Base-by-base conservation (phyloP, 768 basidiomycete genomes). In the Russula earlei region DNA sequence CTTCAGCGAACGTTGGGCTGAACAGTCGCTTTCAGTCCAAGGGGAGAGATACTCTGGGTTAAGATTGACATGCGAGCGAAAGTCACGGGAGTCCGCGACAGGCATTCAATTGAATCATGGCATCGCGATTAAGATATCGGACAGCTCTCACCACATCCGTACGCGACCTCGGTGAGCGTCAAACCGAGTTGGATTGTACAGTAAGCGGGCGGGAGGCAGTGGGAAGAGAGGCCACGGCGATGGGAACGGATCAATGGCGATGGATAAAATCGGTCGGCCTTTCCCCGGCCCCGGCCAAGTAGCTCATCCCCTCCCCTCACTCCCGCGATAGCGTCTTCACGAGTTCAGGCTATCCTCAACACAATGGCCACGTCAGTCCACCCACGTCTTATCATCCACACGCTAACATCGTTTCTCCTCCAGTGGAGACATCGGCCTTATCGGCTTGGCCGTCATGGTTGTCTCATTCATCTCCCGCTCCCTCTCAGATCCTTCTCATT, bases 361-460 rank as follows among this genome's bases (percentile, higher is more conserved):
- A 60, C 67, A 63, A 78, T 75, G 74, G 69, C 77, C 68, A 64
- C 71, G 78, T 65, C 72, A 67, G 80, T 81, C 71, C 62, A 82
- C 80, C 59, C 67, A 67, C 2, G 31, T 24, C 34, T 12, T n/a
- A 42, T 53, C 56, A 7, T 17, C 24, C 20, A 70, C 62, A 68
- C 10, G 69, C 64, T 61, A 49, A 58, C 54, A 55, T 55, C 27
- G 4, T 22, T 19, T 34, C 6, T 27, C 29, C 37, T 43, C 41
- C 67, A 95, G 92, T 68, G 92, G 91, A 75, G 94, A 97, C 74
- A 93, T 96, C 73, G 93, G 93, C 71, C 89, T 96, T 72, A 96
- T 96, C 76, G 93, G 93, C 77, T 78, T 97, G 68, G 93, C 93
- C 78, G 93, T 97, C 77, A 97, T 97, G 93, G 93, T 94, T 17